Evolutionary conservation across 768 basidiomycete species (phyloP).

Genomic region (Suillus lakei): DNA sequence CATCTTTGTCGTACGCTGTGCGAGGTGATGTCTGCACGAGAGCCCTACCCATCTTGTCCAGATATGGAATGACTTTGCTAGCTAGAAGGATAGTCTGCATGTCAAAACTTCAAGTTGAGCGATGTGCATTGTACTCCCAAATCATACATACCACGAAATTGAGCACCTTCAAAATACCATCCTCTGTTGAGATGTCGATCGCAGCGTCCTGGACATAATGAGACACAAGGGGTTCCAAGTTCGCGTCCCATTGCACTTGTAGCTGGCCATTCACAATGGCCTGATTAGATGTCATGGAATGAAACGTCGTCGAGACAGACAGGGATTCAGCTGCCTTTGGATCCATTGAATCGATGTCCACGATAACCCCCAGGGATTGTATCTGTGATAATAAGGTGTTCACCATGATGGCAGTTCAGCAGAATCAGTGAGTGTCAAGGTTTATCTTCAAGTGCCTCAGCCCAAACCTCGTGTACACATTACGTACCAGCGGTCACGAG

Average conservation of each 20-base stretch:
- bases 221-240: constrained; percentile 40
- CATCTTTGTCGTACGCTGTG: constrained; percentile 44
- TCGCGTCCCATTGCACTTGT: constrained; percentile 33
- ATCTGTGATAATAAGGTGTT: constrained; percentile 44
- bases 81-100: constrained; percentile 49
- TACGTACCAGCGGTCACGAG: constrained; percentile 4
- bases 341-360: constrained; percentile 56
- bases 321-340: constrained; percentile 42
- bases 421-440: neutral
- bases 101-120: neutral
- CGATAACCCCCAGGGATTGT: constrained; percentile 38
- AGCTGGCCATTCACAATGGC: constrained; percentile 46
- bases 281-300: constrained; percentile 57
- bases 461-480: neutral
- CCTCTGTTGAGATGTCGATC: constrained; percentile 20
- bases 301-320: constrained; percentile 35
- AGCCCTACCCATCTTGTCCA: constrained; percentile 44
- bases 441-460: neutral
- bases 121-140: neutral
- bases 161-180: constrained; percentile 39
- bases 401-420: constrained; percentile 12
- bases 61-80: constrained; percentile 45
- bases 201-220: constrained; percentile 23
- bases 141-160: constrained; percentile 42
- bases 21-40: constrained; percentile 50